Evolutionary conservation across 371 early-diverging fungal species (phyloP).

Genomic region (Circinella umbellata): DNA sequence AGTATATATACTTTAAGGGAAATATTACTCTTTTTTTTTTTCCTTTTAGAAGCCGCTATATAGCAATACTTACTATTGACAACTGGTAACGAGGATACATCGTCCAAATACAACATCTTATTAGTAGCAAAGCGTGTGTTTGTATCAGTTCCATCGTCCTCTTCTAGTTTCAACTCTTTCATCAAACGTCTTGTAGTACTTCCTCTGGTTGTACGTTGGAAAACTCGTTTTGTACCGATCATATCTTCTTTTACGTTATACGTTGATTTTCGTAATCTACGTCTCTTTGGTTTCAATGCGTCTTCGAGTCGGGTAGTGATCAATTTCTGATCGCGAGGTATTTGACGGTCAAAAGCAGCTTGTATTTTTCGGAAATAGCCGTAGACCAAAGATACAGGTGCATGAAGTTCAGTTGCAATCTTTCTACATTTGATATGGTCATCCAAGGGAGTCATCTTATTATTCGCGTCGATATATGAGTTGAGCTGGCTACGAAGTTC

Average conservation of each 20-base stretch:
- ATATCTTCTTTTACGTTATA: background rate
- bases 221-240: conserved; percentile 10
- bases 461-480: conserved; percentile 41
- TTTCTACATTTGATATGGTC: conserved; percentile 35
- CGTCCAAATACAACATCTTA: background rate
- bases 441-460: conserved; percentile 40
- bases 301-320: conserved; percentile 8
- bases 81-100: background rate
- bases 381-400: conserved; percentile 41
- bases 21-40: too few relatives aligned
- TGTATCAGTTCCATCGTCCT: background rate
- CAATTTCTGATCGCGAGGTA: background rate
- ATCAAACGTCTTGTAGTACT: background rate
- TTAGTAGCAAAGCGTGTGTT: background rate
- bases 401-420: conserved; percentile 34
- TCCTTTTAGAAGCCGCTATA: too few relatives aligned
- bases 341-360: conserved; percentile 26
- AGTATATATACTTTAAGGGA: too few relatives aligned
- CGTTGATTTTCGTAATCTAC: background rate
- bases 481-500: conserved; percentile 44
- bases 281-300: background rate
- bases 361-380: conserved; percentile 48
- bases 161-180: background rate
- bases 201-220: conserved; percentile 9
- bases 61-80: background rate